These are phyloP conservation scores for Fusarium humuli DNA, from an alignment of 2,329 filamentous ascomycete species.

Conservation along the genomic window DNA sequence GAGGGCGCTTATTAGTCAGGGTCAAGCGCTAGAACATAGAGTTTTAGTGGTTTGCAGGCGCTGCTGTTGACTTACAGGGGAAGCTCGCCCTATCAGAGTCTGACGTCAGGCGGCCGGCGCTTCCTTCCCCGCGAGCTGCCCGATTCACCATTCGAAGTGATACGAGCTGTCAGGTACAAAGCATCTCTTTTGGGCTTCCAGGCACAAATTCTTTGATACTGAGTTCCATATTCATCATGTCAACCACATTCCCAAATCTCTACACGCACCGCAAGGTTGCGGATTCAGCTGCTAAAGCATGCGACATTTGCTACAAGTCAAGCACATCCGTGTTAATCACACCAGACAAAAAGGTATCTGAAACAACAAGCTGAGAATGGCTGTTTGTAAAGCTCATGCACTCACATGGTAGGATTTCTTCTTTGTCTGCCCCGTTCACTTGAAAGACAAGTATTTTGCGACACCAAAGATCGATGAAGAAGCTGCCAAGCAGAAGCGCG, in stretches of 20 bases:
- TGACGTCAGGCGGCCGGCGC: constrained; percentile 28
- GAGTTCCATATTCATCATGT: constrained; percentile 52
- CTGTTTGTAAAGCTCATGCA: constrained; percentile 17
- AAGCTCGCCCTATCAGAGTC: constrained; percentile 20
- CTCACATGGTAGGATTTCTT: constrained; percentile 76
- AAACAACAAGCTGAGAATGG: constrained; percentile 15
- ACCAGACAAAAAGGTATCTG: constrained; percentile 82
- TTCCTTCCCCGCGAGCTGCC: constrained; percentile 37
- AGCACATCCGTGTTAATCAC: constrained; percentile 89
- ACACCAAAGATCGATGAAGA: constrained; percentile 77
- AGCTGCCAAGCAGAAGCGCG: constrained; percentile 68
- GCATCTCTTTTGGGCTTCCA: constrained; percentile 1
- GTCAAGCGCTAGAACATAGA: constrained; percentile 8
- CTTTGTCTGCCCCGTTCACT: constrained; percentile 85
- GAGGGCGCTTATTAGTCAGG: constrained; percentile 43
- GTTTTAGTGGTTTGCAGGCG: constrained; percentile 27
- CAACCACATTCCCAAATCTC: constrained; percentile 73
- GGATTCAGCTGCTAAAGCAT: constrained; percentile 83
- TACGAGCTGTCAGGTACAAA: background rate
- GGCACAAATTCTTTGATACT: background rate
- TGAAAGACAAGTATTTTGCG: constrained; percentile 87
- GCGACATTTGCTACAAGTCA: constrained; percentile 92
- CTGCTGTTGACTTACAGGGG: constrained; percentile 28
- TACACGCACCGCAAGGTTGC: constrained; percentile 90
- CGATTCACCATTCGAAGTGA: constrained; percentile 14